Conservation (phyloP, 306 rosid genomes). For the Trichosanthes cucumerina region DNA sequence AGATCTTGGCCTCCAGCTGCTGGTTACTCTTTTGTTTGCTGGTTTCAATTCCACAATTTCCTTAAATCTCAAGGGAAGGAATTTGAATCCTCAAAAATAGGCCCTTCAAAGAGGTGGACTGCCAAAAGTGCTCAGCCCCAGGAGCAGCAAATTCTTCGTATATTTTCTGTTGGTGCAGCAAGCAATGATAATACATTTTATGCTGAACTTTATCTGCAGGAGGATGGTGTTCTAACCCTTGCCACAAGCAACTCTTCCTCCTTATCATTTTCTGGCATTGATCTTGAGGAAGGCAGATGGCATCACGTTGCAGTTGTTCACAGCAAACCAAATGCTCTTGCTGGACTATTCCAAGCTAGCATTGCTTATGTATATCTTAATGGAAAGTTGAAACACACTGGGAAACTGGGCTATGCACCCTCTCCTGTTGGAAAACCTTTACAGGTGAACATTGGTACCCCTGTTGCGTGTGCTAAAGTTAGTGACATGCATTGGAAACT, state of each 20-base stretch:
- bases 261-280: slow-evolving; percentile 84
- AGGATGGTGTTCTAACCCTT: slow-evolving; percentile 91
- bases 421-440: slow-evolving; percentile 84
- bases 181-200: slow-evolving; percentile 55
- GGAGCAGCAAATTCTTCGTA: slow-evolving; percentile 48
- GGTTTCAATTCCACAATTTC: slow-evolving; percentile 89
- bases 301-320: slow-evolving; percentile 98
- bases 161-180: slow-evolving; percentile 91
- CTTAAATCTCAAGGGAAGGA: slow-evolving; percentile 67
- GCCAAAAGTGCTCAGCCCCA: slow-evolving; percentile 38
- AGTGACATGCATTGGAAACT: slow-evolving; percentile 81
- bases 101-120: slow-evolving; percentile 47
- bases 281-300: slow-evolving; percentile 97
- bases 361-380: slow-evolving; percentile 90
- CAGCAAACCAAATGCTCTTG: slow-evolving; percentile 98
- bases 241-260: slow-evolving; percentile 82
- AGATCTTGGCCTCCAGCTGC: slow-evolving; percentile 99
- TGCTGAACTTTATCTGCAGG: slow-evolving; percentile 91
- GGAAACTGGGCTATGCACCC: slow-evolving; percentile 95
- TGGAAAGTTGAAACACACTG: slow-evolving; percentile 93
- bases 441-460: slow-evolving; percentile 86
- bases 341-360: slow-evolving; percentile 98
- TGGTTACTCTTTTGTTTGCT: slow-evolving; percentile 97
- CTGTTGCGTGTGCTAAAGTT: slow-evolving; percentile 65
- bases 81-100: slow-evolving; percentile 46